A percentile compares a stretch with the other conserved stretches of the same genome.
These are phyloP conservation scores for Mucor ambiguus DNA, from an alignment of 371 early-diverging fungal species.

Conservation along the genomic window DNA sequence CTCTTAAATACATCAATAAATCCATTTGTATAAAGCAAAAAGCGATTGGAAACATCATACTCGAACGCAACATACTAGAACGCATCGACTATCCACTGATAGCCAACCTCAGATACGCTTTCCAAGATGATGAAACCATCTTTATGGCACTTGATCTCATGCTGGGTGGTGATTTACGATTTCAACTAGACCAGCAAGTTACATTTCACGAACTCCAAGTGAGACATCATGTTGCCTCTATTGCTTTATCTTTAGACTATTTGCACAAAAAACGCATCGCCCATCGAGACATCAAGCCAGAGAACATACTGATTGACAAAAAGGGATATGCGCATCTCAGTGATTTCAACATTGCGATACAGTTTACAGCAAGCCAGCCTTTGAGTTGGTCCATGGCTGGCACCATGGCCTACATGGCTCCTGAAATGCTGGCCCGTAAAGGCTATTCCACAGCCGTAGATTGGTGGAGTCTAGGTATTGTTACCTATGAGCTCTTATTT, in stretches of 20 bases:
- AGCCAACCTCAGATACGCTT: constrained; percentile 73
- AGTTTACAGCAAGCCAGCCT: constrained; percentile 55
- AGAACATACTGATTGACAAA: constrained; percentile 85
- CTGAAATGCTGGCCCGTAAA: constrained; percentile 71
- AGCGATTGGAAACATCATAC: constrained; percentile 53
- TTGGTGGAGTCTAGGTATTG: constrained; percentile 90
- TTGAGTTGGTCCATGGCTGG: constrained; percentile 67
- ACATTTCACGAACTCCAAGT: constrained; percentile 65
- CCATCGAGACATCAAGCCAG: constrained; percentile 87
- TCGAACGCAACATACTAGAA: constrained; percentile 54
- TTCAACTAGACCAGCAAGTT: constrained; percentile 63
- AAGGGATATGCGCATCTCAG: constrained; percentile 83
- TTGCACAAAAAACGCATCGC: constrained; percentile 63
- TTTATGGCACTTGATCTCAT: constrained; percentile 78
- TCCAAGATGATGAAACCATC: constrained; percentile 77
- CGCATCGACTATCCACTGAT: constrained; percentile 46
- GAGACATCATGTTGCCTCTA: constrained; percentile 73
- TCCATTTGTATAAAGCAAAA: constrained; percentile 50
- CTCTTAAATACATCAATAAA: constrained; percentile 62
- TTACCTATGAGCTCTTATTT: constrained; percentile 78
- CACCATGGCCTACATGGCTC: constrained; percentile 77
- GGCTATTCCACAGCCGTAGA: constrained; percentile 75
- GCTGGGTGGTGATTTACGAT: constrained; percentile 86
- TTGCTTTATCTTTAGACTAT: constrained; percentile 72
- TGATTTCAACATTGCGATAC: constrained; percentile 85